Conservation (phyloP, 2,329 filamentous ascomycete species). For the Colletotrichum filicis region DNA sequence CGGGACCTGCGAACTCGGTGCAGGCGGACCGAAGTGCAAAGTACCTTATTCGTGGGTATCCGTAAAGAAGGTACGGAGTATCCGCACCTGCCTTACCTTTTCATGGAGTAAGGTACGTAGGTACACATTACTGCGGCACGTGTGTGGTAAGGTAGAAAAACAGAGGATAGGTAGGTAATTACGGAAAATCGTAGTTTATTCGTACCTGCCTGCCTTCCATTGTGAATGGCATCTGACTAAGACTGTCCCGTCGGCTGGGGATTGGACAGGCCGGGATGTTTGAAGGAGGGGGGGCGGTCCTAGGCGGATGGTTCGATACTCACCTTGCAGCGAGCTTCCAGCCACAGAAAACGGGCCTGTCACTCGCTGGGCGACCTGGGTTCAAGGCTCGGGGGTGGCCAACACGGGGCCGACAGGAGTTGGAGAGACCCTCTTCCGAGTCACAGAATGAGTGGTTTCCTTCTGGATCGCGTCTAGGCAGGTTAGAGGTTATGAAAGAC, state of each 20-base stretch:
- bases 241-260: neutral
- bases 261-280: slow-evolving; percentile 9
- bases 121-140: no score
- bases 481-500: neutral
- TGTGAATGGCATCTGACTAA: neutral
- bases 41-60: no score
- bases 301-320: slow-evolving; percentile 26
- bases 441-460: slow-evolving; percentile 25
- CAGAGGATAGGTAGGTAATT: neutral
- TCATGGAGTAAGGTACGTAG: no score
- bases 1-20: neutral
- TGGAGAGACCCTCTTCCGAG: slow-evolving; percentile 25
- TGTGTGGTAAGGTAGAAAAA: neutral
- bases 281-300: neutral
- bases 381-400: neutral
- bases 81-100: neutral
- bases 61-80: no score
- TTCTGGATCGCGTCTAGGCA: neutral
- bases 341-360: slow-evolving; percentile 15
- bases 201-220: neutral
- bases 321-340: slow-evolving; percentile 3
- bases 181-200: neutral
- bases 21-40: no score
- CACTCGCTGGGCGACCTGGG: neutral
- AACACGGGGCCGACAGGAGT: slow-evolving; percentile 24